Base-by-base conservation (phyloP, 139 green algal species). In the Nannochloris sp. region DNA sequence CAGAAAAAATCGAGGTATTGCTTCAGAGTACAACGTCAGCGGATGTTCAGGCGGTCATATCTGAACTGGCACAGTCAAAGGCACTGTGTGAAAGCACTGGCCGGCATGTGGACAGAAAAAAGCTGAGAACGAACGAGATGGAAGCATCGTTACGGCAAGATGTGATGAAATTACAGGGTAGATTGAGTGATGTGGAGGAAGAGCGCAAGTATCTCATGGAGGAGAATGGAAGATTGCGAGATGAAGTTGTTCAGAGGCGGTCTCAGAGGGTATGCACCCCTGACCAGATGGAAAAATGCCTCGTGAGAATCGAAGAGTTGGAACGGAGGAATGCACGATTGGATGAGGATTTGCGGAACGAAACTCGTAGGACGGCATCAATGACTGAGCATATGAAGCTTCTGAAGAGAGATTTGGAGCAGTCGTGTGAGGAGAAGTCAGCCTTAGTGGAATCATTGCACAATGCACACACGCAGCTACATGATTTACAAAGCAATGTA, bases 341-440 rank as follows among this genome's bases (percentile, higher is more conserved):
- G 16, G 30, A 69, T 48, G 14, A 25, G 11, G 59, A 74, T 60
- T 61, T 74, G 48, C 61, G 59, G 31, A 46, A 48, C 1, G 50
- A 49, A 4, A 43, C 33, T 6, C 49, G 26, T n/a, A 51, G 59
- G 12, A 40, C 30, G 8, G 26, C 23, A 3, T 37, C 16, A 37
- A 56, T 58, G 31, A 37, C 59, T 23, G 28, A 36, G 36, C 33
- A 59, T 3, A 55, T 61, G 49, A 11, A 26, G 10, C 26, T 65
- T 37, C 61, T 74, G 36, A 60, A 6, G 29, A 59, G 17, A 6
- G 68, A 60, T 1, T 49, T 74, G 20, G 50, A 45, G 25, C 58
- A 69, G 61, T 63, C 61, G 14, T 53, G 60, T 60, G 55, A 59
- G 20, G 53, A 70, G 16, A 65, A 66, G 17, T 53, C 49, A 33